Conservation (phyloP, 2,329 filamentous ascomycete genomes). For the Setomelanomma holmii region DNA sequence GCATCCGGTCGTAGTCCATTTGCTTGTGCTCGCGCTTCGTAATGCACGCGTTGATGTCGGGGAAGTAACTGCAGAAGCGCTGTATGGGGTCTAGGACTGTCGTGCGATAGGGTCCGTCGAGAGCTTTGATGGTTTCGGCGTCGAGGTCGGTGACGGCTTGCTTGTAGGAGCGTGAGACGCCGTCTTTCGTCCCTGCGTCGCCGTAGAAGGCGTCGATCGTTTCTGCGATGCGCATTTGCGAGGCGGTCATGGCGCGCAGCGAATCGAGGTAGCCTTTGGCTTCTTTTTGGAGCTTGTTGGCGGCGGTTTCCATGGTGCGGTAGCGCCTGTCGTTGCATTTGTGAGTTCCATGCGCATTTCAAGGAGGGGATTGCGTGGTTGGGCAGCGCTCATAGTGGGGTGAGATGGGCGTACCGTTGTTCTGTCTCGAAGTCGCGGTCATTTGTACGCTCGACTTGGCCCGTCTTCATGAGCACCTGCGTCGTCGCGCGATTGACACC, state of each 20-base stretch:
- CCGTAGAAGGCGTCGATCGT: conserved; percentile 99
- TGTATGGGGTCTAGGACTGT: conserved; percentile 96
- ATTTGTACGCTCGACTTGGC: conserved; percentile 97
- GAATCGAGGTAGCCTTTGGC: conserved; percentile 98
- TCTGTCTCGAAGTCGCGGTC: conserved; percentile 99
- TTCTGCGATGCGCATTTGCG: conserved; percentile 98
- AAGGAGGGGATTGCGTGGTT: neutral
- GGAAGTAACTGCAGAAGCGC: conserved; percentile 97
- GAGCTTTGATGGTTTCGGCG: conserved; percentile 96
- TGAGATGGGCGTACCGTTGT: conserved; percentile 68
- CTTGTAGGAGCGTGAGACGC: conserved; percentile 96
- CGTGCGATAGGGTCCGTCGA: conserved; percentile 93
- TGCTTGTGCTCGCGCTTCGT: conserved; percentile 99
- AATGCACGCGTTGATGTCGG: conserved; percentile 98
- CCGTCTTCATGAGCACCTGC: conserved; percentile 99
- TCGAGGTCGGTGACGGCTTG: conserved; percentile 98
- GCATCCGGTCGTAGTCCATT: conserved; percentile 95
- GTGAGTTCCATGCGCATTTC: no score
- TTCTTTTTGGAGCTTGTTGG: conserved; percentile 92
- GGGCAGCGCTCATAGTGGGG: conserved; percentile 2
- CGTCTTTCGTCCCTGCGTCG: conserved; percentile 91
- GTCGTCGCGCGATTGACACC: conserved; percentile 99
- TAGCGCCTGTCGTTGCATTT: conserved; percentile 72
- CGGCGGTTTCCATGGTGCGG: conserved; percentile 95
- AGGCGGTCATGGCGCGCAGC: conserved; percentile 96